Percentiles rank a stretch among this genome's conserved stretches.
These are phyloP conservation scores for Suhomyces pyralidae DNA, from an alignment of 805 yeast species.

Conservation along the genomic window DNA sequence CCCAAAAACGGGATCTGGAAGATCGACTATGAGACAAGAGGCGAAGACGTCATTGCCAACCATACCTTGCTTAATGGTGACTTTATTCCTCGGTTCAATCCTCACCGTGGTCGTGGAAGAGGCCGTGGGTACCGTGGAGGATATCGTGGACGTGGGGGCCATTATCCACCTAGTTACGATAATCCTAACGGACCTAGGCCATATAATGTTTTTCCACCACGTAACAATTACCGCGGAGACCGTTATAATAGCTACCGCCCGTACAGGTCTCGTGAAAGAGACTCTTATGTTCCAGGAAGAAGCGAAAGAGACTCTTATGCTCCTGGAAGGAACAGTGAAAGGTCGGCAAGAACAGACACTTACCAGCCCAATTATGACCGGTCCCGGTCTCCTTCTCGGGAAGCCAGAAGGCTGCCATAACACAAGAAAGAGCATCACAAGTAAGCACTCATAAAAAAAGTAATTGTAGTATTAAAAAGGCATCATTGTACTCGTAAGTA, in stretches of 20 bases:
- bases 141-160: constrained; percentile 6
- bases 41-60: constrained; percentile 32
- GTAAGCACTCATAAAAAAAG: neutral
- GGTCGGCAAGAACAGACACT: constrained; percentile 9
- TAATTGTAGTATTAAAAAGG: too few relatives aligned
- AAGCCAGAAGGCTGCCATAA: neutral
- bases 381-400: neutral
- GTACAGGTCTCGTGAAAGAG: constrained; percentile 7
- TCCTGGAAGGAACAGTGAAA: constrained; percentile 5
- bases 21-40: constrained; percentile 32
- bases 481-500: neutral
- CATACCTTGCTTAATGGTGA: constrained; percentile 27
- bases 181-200: constrained; percentile 12
- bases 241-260: neutral
- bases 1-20: constrained; percentile 47
- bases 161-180: neutral
- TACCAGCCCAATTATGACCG: constrained; percentile 8
- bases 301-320: constrained; percentile 10
- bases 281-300: constrained; percentile 9
- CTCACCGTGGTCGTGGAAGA: constrained; percentile 10
- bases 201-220: constrained; percentile 9
- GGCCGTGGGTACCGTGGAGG: constrained; percentile 6
- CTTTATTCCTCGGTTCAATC: constrained; percentile 13
- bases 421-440: neutral
- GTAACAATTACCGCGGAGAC: neutral